Percentiles rank a stretch among this genome's conserved stretches.
phyloP scores from a whole-genome alignment of 2,329 filamentous ascomycete species.

The Phaeosphaeriaceae sp. region DNA sequence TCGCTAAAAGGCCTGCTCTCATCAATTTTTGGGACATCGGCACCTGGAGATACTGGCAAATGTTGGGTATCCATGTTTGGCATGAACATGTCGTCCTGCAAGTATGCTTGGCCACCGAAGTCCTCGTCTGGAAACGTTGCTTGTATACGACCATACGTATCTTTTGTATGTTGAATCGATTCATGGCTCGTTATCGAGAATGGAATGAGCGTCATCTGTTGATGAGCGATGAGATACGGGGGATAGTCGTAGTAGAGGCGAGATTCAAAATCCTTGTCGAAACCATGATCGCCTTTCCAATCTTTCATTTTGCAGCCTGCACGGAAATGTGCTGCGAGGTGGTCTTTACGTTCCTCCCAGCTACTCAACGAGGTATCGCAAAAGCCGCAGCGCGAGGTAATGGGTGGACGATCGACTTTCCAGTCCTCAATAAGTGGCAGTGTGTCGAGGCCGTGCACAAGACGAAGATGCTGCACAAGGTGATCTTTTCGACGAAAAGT shows the following conservation, averaged over 20 bases:
- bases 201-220: conserved; percentile 48
- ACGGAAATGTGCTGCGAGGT: conserved; percentile 60
- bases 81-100: neutral
- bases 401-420: conserved; percentile 58
- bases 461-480: conserved; percentile 63
- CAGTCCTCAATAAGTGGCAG: conserved; percentile 68
- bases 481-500: conserved; percentile 67
- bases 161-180: conserved; percentile 26
- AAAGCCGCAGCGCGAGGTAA: conserved; percentile 60
- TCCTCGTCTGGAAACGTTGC: conserved; percentile 7
- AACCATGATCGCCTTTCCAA: conserved; percentile 60
- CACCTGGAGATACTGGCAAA: neutral
- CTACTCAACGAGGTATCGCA: conserved; percentile 51
- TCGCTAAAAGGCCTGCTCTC: conserved; percentile 49
- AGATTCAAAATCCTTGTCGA: conserved; percentile 52
- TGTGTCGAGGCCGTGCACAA: conserved; percentile 65
- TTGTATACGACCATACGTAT: conserved; percentile 15
- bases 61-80: neutral
- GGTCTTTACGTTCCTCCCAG: conserved; percentile 58
- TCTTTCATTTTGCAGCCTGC: conserved; percentile 57
- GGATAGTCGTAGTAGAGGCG: conserved; percentile 55
- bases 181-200: conserved; percentile 49
- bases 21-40: conserved; percentile 19
- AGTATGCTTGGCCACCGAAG: neutral
- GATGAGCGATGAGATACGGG: conserved; percentile 54